Conservation (phyloP, 805 yeast genomes). For the Brettanomyces naardenensis region DNA sequence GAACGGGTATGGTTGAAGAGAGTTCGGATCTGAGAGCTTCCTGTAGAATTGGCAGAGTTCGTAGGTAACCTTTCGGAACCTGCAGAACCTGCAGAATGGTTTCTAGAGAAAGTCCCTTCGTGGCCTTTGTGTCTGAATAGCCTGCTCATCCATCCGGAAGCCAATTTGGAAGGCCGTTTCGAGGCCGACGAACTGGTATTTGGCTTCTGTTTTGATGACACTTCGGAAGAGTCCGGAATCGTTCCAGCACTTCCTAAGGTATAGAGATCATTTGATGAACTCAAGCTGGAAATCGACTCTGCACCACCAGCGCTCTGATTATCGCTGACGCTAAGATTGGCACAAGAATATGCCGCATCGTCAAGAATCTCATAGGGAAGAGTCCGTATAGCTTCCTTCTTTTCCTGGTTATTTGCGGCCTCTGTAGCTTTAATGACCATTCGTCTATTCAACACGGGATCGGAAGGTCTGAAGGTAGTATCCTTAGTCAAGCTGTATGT, state of each 20-base stretch:
- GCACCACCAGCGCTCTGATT: neutral
- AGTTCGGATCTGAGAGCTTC: too few relatives aligned
- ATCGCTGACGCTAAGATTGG: slow-evolving; percentile 6
- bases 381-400: slow-evolving; percentile 34
- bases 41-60: too few relatives aligned
- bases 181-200: too few relatives aligned
- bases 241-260: too few relatives aligned
- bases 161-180: neutral
- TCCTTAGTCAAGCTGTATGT: slow-evolving; percentile 19
- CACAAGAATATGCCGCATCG: slow-evolving; percentile 48
- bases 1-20: too few relatives aligned
- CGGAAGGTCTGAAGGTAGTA: slow-evolving; percentile 18
- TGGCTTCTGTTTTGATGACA: too few relatives aligned
- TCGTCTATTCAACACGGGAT: slow-evolving; percentile 41
- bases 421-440: slow-evolving; percentile 29
- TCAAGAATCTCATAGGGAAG: slow-evolving; percentile 61
- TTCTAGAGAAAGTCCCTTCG: neutral
- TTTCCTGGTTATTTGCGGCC: slow-evolving; percentile 3
- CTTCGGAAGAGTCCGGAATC: too few relatives aligned
- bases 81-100: neutral
- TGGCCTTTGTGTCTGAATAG: neutral
- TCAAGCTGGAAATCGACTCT: too few relatives aligned
- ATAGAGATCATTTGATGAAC: too few relatives aligned
- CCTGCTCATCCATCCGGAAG: neutral
- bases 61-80: too few relatives aligned